Evolutionary conservation across 1,139 yeast genomes (phyloP).

Genomic region (Kodamaea suecica): DNA sequence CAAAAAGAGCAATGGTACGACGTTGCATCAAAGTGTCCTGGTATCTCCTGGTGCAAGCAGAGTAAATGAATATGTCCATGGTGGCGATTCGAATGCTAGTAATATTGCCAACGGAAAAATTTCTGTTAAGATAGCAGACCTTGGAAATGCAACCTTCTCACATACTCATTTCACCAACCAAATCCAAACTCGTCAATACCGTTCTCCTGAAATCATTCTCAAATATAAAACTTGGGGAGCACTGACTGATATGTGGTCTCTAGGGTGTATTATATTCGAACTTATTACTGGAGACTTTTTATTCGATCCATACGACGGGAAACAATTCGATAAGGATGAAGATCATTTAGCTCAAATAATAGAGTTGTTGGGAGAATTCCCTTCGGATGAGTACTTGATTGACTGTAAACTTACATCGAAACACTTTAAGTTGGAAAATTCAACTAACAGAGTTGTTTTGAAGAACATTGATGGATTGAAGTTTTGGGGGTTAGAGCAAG

Average conservation of each 20-base stretch:
- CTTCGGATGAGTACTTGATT: slow-evolving; percentile 45
- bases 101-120: too few relatives aligned
- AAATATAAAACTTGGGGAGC: slow-evolving; percentile 79
- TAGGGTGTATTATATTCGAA: slow-evolving; percentile 80
- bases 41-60: not conserved
- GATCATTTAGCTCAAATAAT: slow-evolving; percentile 83
- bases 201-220: slow-evolving; percentile 73
- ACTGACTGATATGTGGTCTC: slow-evolving; percentile 79
- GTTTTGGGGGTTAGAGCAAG: slow-evolving; percentile 66
- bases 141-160: slow-evolving; percentile 82
- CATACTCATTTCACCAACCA: slow-evolving; percentile 75
- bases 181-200: slow-evolving; percentile 82
- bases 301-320: slow-evolving; percentile 75
- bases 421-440: slow-evolving; percentile 44
- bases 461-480: slow-evolving; percentile 61
- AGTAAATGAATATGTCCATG: too few relatives aligned
- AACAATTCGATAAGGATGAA: slow-evolving; percentile 65
- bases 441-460: slow-evolving; percentile 45
- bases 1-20: not conserved
- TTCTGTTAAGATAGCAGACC: slow-evolving; percentile 68
- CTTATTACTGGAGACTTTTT: slow-evolving; percentile 80
- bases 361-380: slow-evolving; percentile 61
- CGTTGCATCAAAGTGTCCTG: not conserved
- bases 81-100: too few relatives aligned
- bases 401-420: slow-evolving; percentile 52